These are phyloP conservation scores for Lactifluus echinatus DNA, from an alignment of 768 basidiomycete genomes.

Conservation along the genomic window DNA sequence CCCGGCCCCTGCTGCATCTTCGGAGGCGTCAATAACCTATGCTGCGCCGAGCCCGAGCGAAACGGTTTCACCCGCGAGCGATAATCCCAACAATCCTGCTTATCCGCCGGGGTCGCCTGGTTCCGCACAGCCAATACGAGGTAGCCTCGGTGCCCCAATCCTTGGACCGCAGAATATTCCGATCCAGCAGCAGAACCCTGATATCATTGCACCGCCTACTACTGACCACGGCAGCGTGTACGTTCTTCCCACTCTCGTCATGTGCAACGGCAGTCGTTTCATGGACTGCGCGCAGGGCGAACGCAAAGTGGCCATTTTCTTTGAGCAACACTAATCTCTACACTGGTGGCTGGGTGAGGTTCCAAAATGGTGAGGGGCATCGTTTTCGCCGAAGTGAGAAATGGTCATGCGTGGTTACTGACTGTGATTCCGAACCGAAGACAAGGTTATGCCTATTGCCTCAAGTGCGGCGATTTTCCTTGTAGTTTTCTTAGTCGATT, in stretches of 20 bases:
- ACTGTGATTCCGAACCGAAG: constrained; percentile 28
- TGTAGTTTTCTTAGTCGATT: background rate
- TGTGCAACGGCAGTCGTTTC: background rate
- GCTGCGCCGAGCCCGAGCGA: background rate
- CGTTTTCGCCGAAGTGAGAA: background rate
- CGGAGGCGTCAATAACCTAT: background rate
- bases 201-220: constrained; percentile 49
- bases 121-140: constrained; percentile 38
- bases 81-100: constrained; percentile 24
- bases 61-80: constrained; percentile 23
- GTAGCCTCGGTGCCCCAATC: constrained; percentile 35
- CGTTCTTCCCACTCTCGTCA: background rate
- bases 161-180: constrained; percentile 51
- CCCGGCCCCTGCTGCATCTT: background rate
- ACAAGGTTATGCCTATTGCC: constrained; percentile 41
- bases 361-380: constrained; percentile 38
- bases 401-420: background rate
- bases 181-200: constrained; percentile 48
- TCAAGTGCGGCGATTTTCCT: constrained; percentile 31
- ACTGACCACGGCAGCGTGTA: constrained; percentile 50
- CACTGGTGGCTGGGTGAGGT: constrained; percentile 52
- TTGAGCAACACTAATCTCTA: constrained; percentile 49
- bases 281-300: constrained; percentile 26
- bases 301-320: constrained; percentile 51
- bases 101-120: constrained; percentile 21